phyloP scores from a whole-genome alignment of 441 rosid species.

The Erysimum cheiri region DNA sequence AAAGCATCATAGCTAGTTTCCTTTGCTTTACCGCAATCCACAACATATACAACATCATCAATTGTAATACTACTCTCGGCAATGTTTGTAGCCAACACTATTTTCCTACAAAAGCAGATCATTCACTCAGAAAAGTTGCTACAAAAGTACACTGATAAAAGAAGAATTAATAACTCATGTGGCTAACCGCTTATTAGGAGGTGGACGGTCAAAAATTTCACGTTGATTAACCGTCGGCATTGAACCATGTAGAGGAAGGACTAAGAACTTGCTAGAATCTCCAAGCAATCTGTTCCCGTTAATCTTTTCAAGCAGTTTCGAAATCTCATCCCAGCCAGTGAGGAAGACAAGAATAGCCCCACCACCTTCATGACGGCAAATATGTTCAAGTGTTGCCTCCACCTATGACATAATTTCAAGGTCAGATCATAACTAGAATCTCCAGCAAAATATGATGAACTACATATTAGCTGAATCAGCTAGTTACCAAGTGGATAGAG shows the following conservation, averaged over 20 bases:
- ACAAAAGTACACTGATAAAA: not conserved
- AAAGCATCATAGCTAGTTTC: slow-evolving; percentile 98
- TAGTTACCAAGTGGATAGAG: slow-evolving; percentile 17
- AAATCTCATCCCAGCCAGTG: slow-evolving; percentile 97
- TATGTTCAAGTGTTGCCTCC: slow-evolving; percentile 74
- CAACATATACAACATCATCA: slow-evolving; percentile 95
- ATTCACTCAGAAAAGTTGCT: slow-evolving; percentile 1
- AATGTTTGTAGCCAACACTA: slow-evolving; percentile 93
- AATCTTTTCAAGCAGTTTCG: slow-evolving; percentile 77
- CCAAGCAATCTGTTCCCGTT: slow-evolving; percentile 81
- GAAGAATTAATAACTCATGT: slow-evolving; percentile 19
- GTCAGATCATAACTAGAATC: slow-evolving; percentile 18
- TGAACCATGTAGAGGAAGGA: slow-evolving; percentile 92
- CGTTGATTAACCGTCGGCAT: slow-evolving; percentile 90
- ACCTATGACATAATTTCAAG: slow-evolving; percentile 57
- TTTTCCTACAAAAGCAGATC: slow-evolving; percentile 64
- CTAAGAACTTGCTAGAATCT: slow-evolving; percentile 73
- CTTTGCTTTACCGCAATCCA: slow-evolving; percentile 95
- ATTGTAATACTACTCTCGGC: slow-evolving; percentile 98
- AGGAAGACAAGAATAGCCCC: slow-evolving; percentile 97
- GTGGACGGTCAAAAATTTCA: slow-evolving; percentile 89
- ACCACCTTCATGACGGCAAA: slow-evolving; percentile 77
- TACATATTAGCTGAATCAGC: slow-evolving; percentile 15
- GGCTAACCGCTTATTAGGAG: slow-evolving; percentile 67
- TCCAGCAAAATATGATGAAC: slow-evolving; percentile 1